Percentiles rank a stretch among this genome's conserved stretches.
These are phyloP conservation scores for Papiliotrema flavescens DNA, from an alignment of 1,284 basidiomycete species.

Conservation along the genomic window DNA sequence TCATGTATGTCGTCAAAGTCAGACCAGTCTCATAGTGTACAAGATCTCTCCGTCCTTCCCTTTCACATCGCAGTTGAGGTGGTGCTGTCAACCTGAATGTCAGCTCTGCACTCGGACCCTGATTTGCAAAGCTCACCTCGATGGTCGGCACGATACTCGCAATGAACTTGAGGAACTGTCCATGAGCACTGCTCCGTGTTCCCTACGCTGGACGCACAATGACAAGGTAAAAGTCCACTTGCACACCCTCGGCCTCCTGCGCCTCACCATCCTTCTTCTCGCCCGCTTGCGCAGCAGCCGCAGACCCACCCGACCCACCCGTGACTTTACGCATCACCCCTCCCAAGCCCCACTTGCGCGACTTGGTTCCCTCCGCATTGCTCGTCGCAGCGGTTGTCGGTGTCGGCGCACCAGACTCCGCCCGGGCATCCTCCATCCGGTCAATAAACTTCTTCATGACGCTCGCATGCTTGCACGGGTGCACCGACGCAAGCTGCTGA, in stretches of 20 bases:
- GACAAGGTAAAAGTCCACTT: conserved; percentile 91
- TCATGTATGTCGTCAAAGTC: too few species aligned
- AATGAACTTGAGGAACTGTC: conserved; percentile 88
- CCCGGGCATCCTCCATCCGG: conserved; percentile 85
- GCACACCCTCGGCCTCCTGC: conserved; percentile 75
- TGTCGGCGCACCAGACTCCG: conserved; percentile 4
- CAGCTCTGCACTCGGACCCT: too few species aligned
- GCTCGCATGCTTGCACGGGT: conserved; percentile 97
- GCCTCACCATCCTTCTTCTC: conserved; percentile 45
- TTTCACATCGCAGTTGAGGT: too few species aligned
- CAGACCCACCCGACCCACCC: conserved; percentile 47
- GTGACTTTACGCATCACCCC: conserved; percentile 67
- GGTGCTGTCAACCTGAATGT: too few species aligned
- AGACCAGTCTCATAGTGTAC: too few species aligned
- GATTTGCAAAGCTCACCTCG: conserved; percentile 52
- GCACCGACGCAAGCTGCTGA: conserved; percentile 83
- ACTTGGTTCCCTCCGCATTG: conserved; percentile 50
- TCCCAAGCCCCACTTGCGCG: conserved; percentile 77
- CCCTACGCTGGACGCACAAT: conserved; percentile 53
- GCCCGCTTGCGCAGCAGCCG: conserved; percentile 34
- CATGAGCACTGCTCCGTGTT: conserved; percentile 1
- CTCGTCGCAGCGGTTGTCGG: neutral
- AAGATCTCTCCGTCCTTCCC: too few species aligned
- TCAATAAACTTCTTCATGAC: conserved; percentile 99
- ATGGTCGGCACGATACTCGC: conserved; percentile 75